Base-by-base conservation (phyloP, 352 stramenopile genomes). In the Pythium periplocum region DNA sequence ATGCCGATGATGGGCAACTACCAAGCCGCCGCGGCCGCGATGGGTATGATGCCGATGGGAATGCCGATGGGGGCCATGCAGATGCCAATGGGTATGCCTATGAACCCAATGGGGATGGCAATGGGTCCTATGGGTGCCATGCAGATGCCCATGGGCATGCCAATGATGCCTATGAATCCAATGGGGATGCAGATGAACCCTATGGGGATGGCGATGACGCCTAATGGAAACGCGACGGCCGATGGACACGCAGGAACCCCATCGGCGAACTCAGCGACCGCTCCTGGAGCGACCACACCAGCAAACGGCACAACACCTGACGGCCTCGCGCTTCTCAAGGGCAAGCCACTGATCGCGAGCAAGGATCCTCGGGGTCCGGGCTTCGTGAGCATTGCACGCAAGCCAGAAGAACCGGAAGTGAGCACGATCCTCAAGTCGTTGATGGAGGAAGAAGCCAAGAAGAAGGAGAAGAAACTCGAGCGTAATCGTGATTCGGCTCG, bases 391-490 rank as follows among this genome's bases (percentile, higher is more conserved):
- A 90, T 95, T 41, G 84, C 84, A 4, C 71, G 80, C 30, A 92
- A 93, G 51, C 84, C 84, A 0, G 82, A 90, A 35, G 75, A 90
- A 48, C 80, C 82, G 0, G 76, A 87, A 44, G 78, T 93, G 50
- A 93, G 82, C 63, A 90, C 73, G 48, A 93, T 95, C 53, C 65
- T 95, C n/a, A 86, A 92, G 57, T 87, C 78, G 40, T 72, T 95
- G 1, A 89, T 95, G 77, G 69, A 90, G 8, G 84, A 95, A 61
- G 82, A 95, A 56, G 81, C 84, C 34, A 90, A 92, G 65, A 95
- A 95, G 55, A 92, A 92, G 51, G 82, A 91, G 55, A 92, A 93
- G 56, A 95, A 95, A 42, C 82, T 95, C 4, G 84, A 95, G 49
- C 82, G 84, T 9, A 95, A 95, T 63, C 84, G 84, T 32, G 84